Evolutionary conservation across 805 yeast species (phyloP), one percentile per base, ranked within the genome.

Genomic region (Lachancea meyersii): DNA sequence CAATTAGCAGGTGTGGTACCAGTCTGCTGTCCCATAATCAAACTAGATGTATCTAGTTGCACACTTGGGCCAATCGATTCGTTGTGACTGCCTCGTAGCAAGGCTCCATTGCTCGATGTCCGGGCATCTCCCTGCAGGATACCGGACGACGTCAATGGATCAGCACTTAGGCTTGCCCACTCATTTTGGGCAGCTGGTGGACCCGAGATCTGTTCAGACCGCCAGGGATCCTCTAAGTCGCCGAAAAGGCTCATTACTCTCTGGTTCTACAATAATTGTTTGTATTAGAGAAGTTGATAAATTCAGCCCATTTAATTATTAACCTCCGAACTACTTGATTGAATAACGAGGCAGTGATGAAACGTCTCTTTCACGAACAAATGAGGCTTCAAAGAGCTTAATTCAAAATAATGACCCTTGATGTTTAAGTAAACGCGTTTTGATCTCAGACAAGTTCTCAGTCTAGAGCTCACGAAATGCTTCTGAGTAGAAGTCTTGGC

Each of bases 191-290:
- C 31, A 21, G 35, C 27, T 8, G 42, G 34, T 10, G 31, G 11
- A 14, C 14, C 22, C 4, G 13, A 16, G 10, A 35, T 6, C n/a
- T 39, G 36, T 5, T 31, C 42, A 10, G 37, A 24, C 19, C 19
- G 31, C 42, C 42, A 39, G 17, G 42, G 42, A 21, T 39, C 42
- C 9, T 32, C 37, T 13, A 38, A 21, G 42, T 39, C 36, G 10
- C 34, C 42, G 6, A 17, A 32, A 10, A 39, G 26, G 31, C 24
- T 39, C 42, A 39, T 39, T 11, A 11, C 10, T n/a, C 13, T 10
- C n/a, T 20, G 35, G 22, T 16, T 30, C 14, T 7, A 26, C 13
- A 14, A 26, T 26, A 10, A 23, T 10, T 14, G 13, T 13, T 11
- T 26, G 28, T 26, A 6, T 23, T 23, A 14, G 28, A 26, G 10